phyloP scores from a whole-genome alignment of 257 asterid genomes.

The Coffea eugenioides region DNA sequence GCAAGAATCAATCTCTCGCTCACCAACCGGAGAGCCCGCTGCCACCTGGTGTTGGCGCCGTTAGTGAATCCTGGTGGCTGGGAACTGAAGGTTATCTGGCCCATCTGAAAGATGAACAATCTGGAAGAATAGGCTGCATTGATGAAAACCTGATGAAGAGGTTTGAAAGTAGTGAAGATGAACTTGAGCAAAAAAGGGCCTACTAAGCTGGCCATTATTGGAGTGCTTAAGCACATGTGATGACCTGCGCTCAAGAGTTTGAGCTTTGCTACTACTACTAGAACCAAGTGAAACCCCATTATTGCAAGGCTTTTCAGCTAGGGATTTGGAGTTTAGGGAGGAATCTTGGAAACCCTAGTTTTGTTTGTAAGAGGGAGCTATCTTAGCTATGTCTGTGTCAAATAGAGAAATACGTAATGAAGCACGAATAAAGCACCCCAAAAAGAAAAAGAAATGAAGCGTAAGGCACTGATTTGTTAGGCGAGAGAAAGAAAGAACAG shows the following conservation, averaged over 20 bases:
- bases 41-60: conserved; percentile 42
- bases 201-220: conserved; percentile 34
- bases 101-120: conserved; percentile 56
- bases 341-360: not conserved
- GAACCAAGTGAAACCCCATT: conserved; percentile 42
- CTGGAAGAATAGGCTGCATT: conserved; percentile 26
- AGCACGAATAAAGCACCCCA: not conserved
- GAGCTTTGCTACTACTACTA: conserved; percentile 45
- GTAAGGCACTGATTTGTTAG: no score
- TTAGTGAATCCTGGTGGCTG: conserved; percentile 10
- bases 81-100: conserved; percentile 36
- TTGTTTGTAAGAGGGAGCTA: not conserved
- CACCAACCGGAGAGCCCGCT: conserved; percentile 54
- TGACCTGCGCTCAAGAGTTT: conserved; percentile 22
- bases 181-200: conserved; percentile 55
- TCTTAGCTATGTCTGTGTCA: not conserved
- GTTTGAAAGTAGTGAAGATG: conserved; percentile 37
- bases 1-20: conserved; percentile 35
- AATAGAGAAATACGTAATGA: not conserved
- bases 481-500: no score
- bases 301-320: not conserved
- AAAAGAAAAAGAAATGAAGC: no score
- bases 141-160: conserved; percentile 35
- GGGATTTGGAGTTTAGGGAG: not conserved
- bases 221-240: conserved; percentile 24